Base-by-base conservation (phyloP, 2,329 filamentous ascomycete genomes). In the Graphilbum fragrans region DNA sequence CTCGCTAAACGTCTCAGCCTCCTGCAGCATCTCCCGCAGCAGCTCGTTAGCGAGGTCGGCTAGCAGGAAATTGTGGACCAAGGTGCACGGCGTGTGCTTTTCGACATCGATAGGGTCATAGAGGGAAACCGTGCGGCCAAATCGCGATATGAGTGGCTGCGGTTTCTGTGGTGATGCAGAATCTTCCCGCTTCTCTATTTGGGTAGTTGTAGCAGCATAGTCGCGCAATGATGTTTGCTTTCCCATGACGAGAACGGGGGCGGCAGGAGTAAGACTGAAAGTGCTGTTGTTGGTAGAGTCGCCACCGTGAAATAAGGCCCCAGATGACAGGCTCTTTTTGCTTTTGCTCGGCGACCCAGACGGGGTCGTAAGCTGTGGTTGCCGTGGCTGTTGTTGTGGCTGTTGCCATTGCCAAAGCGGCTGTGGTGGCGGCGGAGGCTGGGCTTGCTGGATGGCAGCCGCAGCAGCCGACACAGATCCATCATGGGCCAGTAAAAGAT, bases 11-110 rank as follows among this genome's bases (percentile, higher is more conserved):
- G 80, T 74, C 17, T 70, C 62, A 0, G 82, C 70, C 60, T 94
- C 86, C 2, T 69, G 61, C 2, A 94, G 61, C 31, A 96, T 69
- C 56, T 96, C 88, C 25, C 60, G 58, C 1, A 96, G 66, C 12
- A 98, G 67, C 1, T 70, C 67, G 48, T 86, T 81, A 32, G 92
- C 90, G 44, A 83, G 69, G 2, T 79, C 66, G 0, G 68, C 23
- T 0, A 86, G 78, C 1, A 98, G 67, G 51, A 96, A 95, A 53
- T 94, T 92, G 60, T 94, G 87, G 42, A 95, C 78, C 49, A 96
- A 83, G 11, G 85, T 88, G 61, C 88, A 95, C 1, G 92, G 87
- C 0, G 90, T 94, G 54, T 94, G 74, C 20, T 74, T 70, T 38
- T 85, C 82, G 36, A 96, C 76, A 51, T 94, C 87, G 32, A 77